Evolutionary conservation across 1,284 basidiomycete genomes (phyloP).

Genomic region (Boletellus deceptivus): DNA sequence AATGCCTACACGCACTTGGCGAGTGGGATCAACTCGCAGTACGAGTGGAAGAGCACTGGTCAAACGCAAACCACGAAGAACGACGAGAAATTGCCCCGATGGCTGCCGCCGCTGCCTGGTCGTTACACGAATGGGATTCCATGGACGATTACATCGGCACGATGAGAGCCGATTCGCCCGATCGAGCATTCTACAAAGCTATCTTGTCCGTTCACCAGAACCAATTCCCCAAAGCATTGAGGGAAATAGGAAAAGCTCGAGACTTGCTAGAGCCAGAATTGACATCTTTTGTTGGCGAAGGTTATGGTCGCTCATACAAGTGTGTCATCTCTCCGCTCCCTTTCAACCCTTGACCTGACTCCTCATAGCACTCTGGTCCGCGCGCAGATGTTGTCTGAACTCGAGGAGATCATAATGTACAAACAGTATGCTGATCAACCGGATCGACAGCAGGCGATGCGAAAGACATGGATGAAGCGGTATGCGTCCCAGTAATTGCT

Average conservation of each 20-base stretch:
- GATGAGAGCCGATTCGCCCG: constrained; percentile 93
- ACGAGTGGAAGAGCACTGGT: constrained; percentile 90
- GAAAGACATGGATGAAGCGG: constrained; percentile 95
- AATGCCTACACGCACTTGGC: constrained; percentile 94
- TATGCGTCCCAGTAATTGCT: constrained; percentile 30
- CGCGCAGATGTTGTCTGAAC: constrained; percentile 97
- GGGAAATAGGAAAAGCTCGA: constrained; percentile 92
- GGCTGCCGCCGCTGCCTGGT: constrained; percentile 97
- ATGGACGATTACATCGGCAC: constrained; percentile 98
- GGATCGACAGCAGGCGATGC: constrained; percentile 82
- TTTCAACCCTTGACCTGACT: constrained; percentile 12
- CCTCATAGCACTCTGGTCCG: constrained; percentile 84
- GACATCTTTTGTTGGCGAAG: constrained; percentile 91
- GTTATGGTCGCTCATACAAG: constrained; percentile 96
- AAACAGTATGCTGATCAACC: constrained; percentile 95
- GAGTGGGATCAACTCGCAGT: constrained; percentile 95
- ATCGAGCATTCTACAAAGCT: constrained; percentile 94
- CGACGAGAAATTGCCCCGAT: constrained; percentile 92
- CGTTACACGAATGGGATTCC: constrained; percentile 93
- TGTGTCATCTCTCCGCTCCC: constrained; percentile 38
- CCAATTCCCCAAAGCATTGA: constrained; percentile 88
- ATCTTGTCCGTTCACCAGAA: constrained; percentile 96
- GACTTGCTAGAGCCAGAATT: constrained; percentile 93
- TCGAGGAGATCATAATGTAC: constrained; percentile 97
- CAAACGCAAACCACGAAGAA: constrained; percentile 79